Evolutionary conservation across 2,329 filamentous ascomycete genomes (phyloP).

Genomic region (Fusarium sp.): DNA sequence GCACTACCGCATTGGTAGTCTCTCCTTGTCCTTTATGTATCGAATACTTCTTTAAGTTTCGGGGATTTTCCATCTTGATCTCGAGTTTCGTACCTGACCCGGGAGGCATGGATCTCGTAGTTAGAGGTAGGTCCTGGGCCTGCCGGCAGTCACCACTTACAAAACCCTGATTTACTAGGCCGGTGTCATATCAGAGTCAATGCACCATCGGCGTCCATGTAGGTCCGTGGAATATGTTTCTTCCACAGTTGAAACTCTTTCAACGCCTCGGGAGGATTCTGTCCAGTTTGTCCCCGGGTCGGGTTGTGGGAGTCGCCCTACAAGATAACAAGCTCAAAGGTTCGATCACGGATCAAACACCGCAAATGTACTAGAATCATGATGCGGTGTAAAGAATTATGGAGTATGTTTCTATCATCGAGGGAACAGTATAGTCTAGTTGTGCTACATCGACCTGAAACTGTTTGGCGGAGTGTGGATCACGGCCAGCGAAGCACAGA

Average conservation of each 20-base stretch:
- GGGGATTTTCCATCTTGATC: background rate
- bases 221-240: background rate
- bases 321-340: background rate
- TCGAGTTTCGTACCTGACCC: background rate
- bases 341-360: background rate
- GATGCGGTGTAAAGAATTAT: slow-evolving; percentile 17
- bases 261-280: background rate
- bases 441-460: slow-evolving; percentile 32
- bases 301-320: background rate
- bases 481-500: slow-evolving; percentile 32
- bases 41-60: background rate
- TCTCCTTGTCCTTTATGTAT: background rate
- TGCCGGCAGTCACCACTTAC: background rate
- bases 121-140: background rate
- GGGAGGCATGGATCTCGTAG: background rate
- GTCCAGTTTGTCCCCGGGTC: background rate
- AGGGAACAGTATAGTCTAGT: slow-evolving; percentile 10
- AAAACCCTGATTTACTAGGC: background rate
- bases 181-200: background rate
- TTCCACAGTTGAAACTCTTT: background rate
- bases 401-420: slow-evolving; percentile 14
- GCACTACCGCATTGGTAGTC: background rate
- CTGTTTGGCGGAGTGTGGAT: slow-evolving; percentile 30
- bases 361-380: slow-evolving; percentile 8
- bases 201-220: background rate